These are phyloP conservation scores for Gonapodya prolifera DNA, from an alignment of 192 early-diverging fungal genomes.

Conservation along the genomic window DNA sequence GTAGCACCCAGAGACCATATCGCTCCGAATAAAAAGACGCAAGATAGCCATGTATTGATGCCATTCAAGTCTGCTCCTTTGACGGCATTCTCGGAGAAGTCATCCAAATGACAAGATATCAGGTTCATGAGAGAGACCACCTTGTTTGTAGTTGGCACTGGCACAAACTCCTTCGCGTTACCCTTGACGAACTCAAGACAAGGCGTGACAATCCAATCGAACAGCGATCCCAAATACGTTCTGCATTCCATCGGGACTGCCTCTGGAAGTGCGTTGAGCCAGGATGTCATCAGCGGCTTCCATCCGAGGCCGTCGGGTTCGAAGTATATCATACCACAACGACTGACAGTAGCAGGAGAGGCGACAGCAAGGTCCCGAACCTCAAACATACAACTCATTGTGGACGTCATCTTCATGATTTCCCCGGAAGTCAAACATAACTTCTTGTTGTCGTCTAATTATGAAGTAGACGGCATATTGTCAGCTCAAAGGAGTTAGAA, in stretches of 20 bases:
- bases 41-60: slow-evolving; percentile 20
- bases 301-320: slow-evolving; percentile 41
- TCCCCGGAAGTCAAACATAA: slow-evolving; percentile 46
- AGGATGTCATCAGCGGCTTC: slow-evolving; percentile 38
- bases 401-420: slow-evolving; percentile 45
- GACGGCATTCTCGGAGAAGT: slow-evolving; percentile 16
- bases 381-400: slow-evolving; percentile 53
- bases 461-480: not conserved
- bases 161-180: slow-evolving; percentile 33
- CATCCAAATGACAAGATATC: slow-evolving; percentile 31
- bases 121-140: slow-evolving; percentile 36
- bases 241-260: slow-evolving; percentile 15
- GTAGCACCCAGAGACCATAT: slow-evolving; percentile 40
- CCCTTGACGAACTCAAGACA: slow-evolving; percentile 27
- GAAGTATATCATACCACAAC: slow-evolving; percentile 55
- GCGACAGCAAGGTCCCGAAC: slow-evolving; percentile 46
- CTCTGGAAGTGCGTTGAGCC: slow-evolving; percentile 27
- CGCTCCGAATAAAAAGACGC: slow-evolving; percentile 30
- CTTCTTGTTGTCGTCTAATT: slow-evolving; percentile 41
- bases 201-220: slow-evolving; percentile 38
- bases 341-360: slow-evolving; percentile 46
- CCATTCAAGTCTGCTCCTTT: slow-evolving; percentile 10
- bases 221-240: slow-evolving; percentile 23
- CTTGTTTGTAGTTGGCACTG: slow-evolving; percentile 34
- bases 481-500: not conserved